These are phyloP conservation scores for Strigomonas culicis DNA, from an alignment of 208 protist species.

Conservation along the genomic window DNA sequence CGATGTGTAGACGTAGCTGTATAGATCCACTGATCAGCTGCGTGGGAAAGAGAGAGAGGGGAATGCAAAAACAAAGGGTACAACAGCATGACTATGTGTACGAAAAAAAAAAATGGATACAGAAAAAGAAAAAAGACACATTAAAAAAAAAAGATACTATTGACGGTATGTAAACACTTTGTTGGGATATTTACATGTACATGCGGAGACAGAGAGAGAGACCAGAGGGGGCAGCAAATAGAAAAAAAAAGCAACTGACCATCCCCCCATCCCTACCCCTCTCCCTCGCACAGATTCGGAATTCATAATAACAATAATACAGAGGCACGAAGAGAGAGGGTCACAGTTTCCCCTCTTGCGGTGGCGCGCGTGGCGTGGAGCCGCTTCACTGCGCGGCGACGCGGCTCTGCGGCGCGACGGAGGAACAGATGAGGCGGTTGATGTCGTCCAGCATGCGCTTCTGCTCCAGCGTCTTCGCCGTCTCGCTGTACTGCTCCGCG, in stretches of 20 bases:
- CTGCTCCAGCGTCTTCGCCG: slow-evolving; percentile 57
- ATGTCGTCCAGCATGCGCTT: slow-evolving; percentile 42
- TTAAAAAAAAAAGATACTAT: not conserved
- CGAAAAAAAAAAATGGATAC: not conserved
- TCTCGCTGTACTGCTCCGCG: slow-evolving; percentile 68
- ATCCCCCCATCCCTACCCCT: no score
- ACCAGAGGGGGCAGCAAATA: not conserved
- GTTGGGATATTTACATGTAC: not conserved
- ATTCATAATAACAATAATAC: not conserved
- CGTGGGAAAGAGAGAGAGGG: no score
- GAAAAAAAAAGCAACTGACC: not conserved
- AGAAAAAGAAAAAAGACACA: slow-evolving; percentile 9
- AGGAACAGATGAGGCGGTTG: slow-evolving; percentile 43
- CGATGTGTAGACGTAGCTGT: no score
- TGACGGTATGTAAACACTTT: not conserved
- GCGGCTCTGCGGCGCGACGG: slow-evolving; percentile 44
- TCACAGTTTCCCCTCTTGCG: no score
- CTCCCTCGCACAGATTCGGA: no score
- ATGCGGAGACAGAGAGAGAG: slow-evolving; percentile 1
- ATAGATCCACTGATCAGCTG: no score
- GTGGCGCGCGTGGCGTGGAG: not conserved
- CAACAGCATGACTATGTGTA: no score
- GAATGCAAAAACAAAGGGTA: no score
- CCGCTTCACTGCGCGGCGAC: slow-evolving; percentile 22
- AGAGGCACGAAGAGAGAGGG: not conserved